These are phyloP conservation scores for Arachnomyces sp. DNA, from an alignment of 2,329 filamentous ascomycete genomes.

Conservation along the genomic window DNA sequence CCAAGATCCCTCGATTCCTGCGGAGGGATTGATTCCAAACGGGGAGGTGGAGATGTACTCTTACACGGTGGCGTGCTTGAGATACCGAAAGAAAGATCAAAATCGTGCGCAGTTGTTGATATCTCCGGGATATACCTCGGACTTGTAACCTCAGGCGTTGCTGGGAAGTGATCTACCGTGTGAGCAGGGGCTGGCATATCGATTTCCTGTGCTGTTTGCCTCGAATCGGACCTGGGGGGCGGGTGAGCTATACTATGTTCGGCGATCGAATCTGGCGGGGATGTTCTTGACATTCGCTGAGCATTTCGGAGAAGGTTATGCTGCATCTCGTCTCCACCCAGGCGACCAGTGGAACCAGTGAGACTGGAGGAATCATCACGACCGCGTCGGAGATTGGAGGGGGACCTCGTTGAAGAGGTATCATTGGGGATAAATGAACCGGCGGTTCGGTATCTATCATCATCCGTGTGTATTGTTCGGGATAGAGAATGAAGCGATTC, in stretches of 20 bases:
- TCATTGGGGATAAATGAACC: constrained; percentile 48
- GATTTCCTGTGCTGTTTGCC: neutral
- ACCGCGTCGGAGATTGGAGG: constrained; percentile 25
- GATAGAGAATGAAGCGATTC: constrained; percentile 85
- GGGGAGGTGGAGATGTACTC: too few species aligned
- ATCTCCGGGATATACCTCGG: too few species aligned
- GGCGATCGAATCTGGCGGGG: constrained; percentile 27
- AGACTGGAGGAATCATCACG: constrained; percentile 47
- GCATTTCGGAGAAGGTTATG: constrained; percentile 51
- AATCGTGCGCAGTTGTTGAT: too few species aligned
- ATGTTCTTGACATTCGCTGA: constrained; percentile 50
- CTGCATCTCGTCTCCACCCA: constrained; percentile 40
- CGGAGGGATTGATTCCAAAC: too few species aligned
- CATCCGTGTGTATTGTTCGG: constrained; percentile 62
- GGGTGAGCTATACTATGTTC: neutral
- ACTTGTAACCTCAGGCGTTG: too few species aligned
- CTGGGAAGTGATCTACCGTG: too few species aligned
- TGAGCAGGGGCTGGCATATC: neutral
- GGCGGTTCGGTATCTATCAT: constrained; percentile 75
- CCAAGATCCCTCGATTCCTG: too few species aligned
- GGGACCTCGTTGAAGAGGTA: constrained; percentile 30
- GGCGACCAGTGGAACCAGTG: constrained; percentile 41
- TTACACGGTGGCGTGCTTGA: too few species aligned
- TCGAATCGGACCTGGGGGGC: neutral
- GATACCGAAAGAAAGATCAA: too few species aligned